phyloP scores from a whole-genome alignment of 2,329 filamentous ascomycete species.

The Fusarium concolor region DNA sequence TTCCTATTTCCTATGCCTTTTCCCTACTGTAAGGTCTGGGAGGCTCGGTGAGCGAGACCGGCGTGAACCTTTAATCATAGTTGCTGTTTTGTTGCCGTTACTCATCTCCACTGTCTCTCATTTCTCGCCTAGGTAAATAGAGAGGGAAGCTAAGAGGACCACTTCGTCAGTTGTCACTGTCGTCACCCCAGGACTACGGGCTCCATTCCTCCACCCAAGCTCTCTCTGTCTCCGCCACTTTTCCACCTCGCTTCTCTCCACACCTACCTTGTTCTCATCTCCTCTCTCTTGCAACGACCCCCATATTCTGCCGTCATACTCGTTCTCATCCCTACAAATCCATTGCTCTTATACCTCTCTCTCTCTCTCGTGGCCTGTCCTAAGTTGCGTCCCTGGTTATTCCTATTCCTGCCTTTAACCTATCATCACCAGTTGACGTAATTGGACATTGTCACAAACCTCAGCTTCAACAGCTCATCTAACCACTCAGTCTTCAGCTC shows the following conservation, averaged over 20 bases:
- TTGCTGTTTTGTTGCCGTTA: neutral
- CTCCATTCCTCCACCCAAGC: constrained; percentile 46
- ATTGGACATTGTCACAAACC: constrained; percentile 23
- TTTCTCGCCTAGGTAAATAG: neutral
- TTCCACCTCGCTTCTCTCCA: constrained; percentile 30
- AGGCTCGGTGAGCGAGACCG: constrained; percentile 26
- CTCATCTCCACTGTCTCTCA: constrained; percentile 9
- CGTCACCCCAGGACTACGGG: constrained; percentile 32
- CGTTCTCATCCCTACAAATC: constrained; percentile 33
- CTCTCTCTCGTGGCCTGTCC: constrained; percentile 29
- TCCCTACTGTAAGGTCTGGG: neutral
- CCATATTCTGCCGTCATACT: constrained; percentile 40
- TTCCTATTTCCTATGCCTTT: neutral
- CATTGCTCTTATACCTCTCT: constrained; percentile 29
- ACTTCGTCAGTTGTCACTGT: constrained; percentile 29
- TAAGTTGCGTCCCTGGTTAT: constrained; percentile 21
- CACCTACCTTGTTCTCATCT: constrained; percentile 33
- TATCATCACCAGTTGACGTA: constrained; percentile 24
- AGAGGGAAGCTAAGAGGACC: constrained; percentile 2
- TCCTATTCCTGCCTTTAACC: constrained; percentile 10
- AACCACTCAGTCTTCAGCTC: constrained; percentile 1
- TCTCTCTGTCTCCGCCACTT: constrained; percentile 41
- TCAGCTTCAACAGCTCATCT: neutral
- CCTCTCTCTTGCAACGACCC: constrained; percentile 24
- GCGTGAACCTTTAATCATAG: constrained; percentile 4